Evolutionary conservation across 306 rosid genomes (phyloP).

Genomic region (Cicer yamashitae): DNA sequence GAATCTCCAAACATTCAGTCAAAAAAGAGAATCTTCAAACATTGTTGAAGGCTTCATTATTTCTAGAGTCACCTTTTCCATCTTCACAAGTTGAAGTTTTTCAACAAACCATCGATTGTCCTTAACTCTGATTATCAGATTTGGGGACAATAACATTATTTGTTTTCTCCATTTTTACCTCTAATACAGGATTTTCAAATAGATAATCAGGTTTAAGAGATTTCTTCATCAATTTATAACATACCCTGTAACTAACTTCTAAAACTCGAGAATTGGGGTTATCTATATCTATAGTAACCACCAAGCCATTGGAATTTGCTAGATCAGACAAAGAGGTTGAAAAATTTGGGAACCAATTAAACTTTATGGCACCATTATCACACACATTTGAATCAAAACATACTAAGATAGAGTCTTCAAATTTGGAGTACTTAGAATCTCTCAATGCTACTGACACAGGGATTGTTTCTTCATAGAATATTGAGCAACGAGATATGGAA

Average conservation of each 20-base stretch:
- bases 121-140: background rate
- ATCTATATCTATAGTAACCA: background rate
- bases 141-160: background rate
- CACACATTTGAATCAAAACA: background rate
- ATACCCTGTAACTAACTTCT: background rate
- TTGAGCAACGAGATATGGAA: too few relatives aligned
- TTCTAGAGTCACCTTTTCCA: too few relatives aligned
- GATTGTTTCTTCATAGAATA: background rate
- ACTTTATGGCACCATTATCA: background rate
- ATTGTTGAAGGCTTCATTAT: too few relatives aligned
- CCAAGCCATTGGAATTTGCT: background rate
- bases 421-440: background rate
- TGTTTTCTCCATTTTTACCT: background rate
- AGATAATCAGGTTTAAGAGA: background rate
- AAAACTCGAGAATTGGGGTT: background rate
- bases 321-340: background rate
- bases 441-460: background rate
- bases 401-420: background rate
- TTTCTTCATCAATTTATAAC: background rate
- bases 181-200: background rate
- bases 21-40: too few relatives aligned
- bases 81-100: too few relatives aligned
- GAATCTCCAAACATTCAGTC: too few relatives aligned
- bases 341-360: conserved; percentile 6
- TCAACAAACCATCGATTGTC: too few relatives aligned